Evolutionary conservation across 208 protist species (phyloP), one percentile per base, ranked within the genome.

Genomic region (Zelonia costaricensis): DNA sequence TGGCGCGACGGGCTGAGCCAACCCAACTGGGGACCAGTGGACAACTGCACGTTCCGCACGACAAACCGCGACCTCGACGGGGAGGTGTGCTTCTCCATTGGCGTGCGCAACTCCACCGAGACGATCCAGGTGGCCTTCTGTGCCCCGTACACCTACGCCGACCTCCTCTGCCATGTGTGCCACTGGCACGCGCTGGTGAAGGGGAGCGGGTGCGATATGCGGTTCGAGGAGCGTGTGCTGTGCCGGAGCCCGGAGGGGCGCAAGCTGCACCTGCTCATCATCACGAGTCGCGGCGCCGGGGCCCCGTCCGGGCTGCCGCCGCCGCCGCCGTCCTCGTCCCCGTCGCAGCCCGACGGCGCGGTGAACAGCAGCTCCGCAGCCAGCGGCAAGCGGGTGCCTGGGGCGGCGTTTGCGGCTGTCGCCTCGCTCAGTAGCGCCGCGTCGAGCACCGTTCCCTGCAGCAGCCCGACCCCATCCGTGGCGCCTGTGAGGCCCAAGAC

Each of bases 71-170:
- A 81, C 35, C 52, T 66, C 3, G 80, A 91, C 62, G 86, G 84
- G 3, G 86, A 93, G 69, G 49, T 95, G 15, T 70, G 43, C 46
- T 95, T 95, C 70, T 64, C 74, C 16, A 76, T 93, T 35, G 40
- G 65, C 25, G 76, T 77, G 8, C 73, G 69, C 15, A 83, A 65
- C 44, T 76, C 63, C 13, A 74, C 55, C 4, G 76, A 90, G 47
- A 80, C 81, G 23, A 80, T 95, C 31, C 86, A 93, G 56, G 76
- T 95, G 9, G 86, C 86, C 27, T 95, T 95, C 56, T 93, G 86
- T 56, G 78, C 76, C 20, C 86, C 90, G 23, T 95, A 95, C 77
- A 92, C 80, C 23, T 95, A 95, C 52, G 78, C 76, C 20, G 85
- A 95, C 64, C 61, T 95, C 3, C 77, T 95, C 15, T 93, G 90